Conservation (phyloP, 2,329 filamentous ascomycete species). For the Salinomyces thailandicus region DNA sequence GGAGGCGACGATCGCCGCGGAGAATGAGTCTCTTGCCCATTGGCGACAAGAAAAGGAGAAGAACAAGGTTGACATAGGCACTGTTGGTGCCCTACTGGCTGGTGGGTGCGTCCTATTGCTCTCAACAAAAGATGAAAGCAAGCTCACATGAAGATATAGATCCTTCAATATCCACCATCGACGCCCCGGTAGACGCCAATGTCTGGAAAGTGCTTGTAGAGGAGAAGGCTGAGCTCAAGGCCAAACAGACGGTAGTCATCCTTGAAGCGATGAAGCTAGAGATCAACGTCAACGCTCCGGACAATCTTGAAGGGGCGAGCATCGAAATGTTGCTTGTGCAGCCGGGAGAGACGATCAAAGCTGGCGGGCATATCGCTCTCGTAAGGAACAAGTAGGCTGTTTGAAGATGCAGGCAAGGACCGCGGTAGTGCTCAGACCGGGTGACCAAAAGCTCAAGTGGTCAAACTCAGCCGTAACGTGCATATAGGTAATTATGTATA, state of each 20-base stretch:
- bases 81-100: slow-evolving; percentile 40
- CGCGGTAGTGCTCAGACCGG: too few relatives aligned
- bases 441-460: too few relatives aligned
- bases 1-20: slow-evolving; percentile 37
- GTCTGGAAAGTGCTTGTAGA: slow-evolving; percentile 36
- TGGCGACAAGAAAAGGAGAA: slow-evolving; percentile 36
- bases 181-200: slow-evolving; percentile 37
- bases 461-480: too few relatives aligned
- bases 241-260: slow-evolving; percentile 29
- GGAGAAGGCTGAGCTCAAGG: slow-evolving; percentile 28
- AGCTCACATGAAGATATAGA: too few relatives aligned
- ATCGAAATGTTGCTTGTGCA: slow-evolving; percentile 34
- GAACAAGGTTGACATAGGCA: slow-evolving; percentile 37
- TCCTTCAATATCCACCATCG: slow-evolving; percentile 28
- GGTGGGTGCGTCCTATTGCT: slow-evolving; percentile 23
- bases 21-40: slow-evolving; percentile 34
- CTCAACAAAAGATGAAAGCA: too few relatives aligned
- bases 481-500: too few relatives aligned
- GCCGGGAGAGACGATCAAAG: slow-evolving; percentile 24
- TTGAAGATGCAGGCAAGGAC: too few relatives aligned
- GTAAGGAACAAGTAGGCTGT: slow-evolving; percentile 1
- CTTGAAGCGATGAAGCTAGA: slow-evolving; percentile 40
- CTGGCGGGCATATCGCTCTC: slow-evolving; percentile 7
- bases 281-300: slow-evolving; percentile 33
- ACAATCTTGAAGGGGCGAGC: slow-evolving; percentile 20